Evolutionary conservation across 163 green algal genomes (phyloP).

Genomic region (Scenedesmus sp.): DNA sequence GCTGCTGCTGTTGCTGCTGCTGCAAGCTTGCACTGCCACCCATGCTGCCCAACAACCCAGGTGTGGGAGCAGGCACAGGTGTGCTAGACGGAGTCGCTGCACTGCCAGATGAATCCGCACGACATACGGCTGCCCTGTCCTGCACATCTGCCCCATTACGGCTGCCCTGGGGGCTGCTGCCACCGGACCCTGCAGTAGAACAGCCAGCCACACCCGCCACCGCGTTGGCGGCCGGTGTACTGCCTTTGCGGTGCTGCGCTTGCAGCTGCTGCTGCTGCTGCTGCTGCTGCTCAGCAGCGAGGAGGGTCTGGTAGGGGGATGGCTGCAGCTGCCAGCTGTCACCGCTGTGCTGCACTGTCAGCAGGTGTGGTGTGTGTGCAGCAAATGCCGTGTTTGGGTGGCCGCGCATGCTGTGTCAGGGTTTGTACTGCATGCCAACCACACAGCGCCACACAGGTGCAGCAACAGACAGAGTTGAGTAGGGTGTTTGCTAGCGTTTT

Average conservation of each 20-base stretch:
- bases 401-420: neutral
- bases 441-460: neutral
- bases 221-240: neutral
- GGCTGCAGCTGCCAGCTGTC: neutral
- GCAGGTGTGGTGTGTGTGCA: neutral
- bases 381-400: neutral
- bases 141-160: neutral
- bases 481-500: neutral
- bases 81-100: neutral
- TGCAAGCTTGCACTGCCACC: neutral
- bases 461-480: neutral
- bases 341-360: neutral
- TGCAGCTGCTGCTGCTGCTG: neutral
- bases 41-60: neutral
- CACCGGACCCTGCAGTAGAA: neutral
- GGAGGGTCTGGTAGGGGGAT: neutral
- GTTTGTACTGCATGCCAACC: neutral
- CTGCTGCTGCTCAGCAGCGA: neutral
- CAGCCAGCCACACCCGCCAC: neutral
- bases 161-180: neutral
- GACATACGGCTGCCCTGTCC: neutral
- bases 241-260: neutral
- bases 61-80: neutral
- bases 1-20: neutral
- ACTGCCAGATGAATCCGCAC: neutral